These are phyloP conservation scores for Sporothrix mexicana DNA, from an alignment of 2,329 filamentous ascomycete genomes.

Conservation along the genomic window DNA sequence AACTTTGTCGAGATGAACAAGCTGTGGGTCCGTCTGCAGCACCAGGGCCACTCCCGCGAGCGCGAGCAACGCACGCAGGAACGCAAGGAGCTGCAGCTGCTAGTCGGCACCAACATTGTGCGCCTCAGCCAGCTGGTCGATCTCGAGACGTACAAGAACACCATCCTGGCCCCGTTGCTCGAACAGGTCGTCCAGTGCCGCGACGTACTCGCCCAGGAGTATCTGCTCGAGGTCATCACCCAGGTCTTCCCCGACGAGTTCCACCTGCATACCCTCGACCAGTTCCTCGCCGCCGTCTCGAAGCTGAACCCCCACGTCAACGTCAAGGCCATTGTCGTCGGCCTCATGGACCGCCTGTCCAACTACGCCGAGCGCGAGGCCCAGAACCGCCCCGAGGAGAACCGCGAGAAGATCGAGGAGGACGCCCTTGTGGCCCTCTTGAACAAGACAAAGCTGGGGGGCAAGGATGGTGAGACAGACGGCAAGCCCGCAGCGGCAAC, in stretches of 20 bases:
- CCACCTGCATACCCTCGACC: slow-evolving; percentile 93
- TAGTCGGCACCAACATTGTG: slow-evolving; percentile 96
- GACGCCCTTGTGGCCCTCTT: slow-evolving; percentile 80
- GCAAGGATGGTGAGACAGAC: slow-evolving; percentile 42
- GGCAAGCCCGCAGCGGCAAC: slow-evolving; percentile 34
- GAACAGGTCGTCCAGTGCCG: slow-evolving; percentile 98
- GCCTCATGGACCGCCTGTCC: slow-evolving; percentile 94
- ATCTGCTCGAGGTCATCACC: slow-evolving; percentile 95
- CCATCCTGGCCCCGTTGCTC: slow-evolving; percentile 84
- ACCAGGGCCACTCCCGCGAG: slow-evolving; percentile 95
- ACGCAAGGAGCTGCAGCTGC: slow-evolving; percentile 89
- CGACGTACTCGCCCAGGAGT: slow-evolving; percentile 96
- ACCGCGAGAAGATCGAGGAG: slow-evolving; percentile 79
- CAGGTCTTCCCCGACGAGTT: slow-evolving; percentile 99
- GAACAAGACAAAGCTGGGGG: slow-evolving; percentile 72
- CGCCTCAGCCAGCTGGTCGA: slow-evolving; percentile 94
- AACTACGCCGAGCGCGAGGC: slow-evolving; percentile 92
- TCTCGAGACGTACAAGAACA: slow-evolving; percentile 88
- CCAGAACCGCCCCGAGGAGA: slow-evolving; percentile 70
- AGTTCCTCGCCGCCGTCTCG: slow-evolving; percentile 91
- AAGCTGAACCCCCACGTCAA: slow-evolving; percentile 95
- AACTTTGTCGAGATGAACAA: slow-evolving; percentile 99
- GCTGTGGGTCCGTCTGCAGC: slow-evolving; percentile 95
- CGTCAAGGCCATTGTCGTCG: slow-evolving; percentile 96
- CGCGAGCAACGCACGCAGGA: slow-evolving; percentile 92